A percentile compares a stretch with the other conserved stretches of the same genome.
These are phyloP conservation scores for Metschnikowia arizonensis DNA, from an alignment of 805 yeast species.

Conservation along the genomic window DNA sequence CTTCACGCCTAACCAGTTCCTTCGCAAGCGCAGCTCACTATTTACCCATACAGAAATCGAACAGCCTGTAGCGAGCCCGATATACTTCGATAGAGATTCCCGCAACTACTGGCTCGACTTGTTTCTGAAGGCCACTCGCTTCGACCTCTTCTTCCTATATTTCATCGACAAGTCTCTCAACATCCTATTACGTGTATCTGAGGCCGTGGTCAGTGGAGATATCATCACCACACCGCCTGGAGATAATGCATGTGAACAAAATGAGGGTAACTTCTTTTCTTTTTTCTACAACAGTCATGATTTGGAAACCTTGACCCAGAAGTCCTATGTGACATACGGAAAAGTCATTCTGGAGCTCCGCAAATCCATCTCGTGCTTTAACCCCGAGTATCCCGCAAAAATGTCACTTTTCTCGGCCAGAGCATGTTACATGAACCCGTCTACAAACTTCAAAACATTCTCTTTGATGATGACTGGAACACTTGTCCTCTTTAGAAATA, in stretches of 20 bases:
- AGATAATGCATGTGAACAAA: background rate
- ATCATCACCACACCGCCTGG: conserved; percentile 9
- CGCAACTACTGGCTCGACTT: conserved; percentile 30
- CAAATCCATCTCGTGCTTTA: conserved; percentile 27
- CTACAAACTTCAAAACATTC: conserved; percentile 31
- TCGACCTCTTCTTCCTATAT: conserved; percentile 32
- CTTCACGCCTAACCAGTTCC: conserved; percentile 4
- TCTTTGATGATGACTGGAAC: conserved; percentile 34
- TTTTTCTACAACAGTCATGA: conserved; percentile 29
- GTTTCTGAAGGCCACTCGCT: conserved; percentile 25
- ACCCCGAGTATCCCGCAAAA: conserved; percentile 35
- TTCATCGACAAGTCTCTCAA: conserved; percentile 37
- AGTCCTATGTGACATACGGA: conserved; percentile 34
- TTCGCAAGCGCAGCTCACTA: conserved; percentile 3
- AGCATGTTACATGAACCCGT: conserved; percentile 31
- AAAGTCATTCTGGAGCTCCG: conserved; percentile 32
- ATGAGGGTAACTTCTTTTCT: background rate
- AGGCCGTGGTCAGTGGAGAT: conserved; percentile 18
- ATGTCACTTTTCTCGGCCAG: conserved; percentile 36
- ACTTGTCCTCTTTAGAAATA: conserved; percentile 26
- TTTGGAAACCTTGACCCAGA: conserved; percentile 27
- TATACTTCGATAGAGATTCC: conserved; percentile 23
- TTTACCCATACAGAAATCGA: background rate
- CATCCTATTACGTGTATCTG: conserved; percentile 21
- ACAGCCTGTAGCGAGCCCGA: conserved; percentile 18